A percentile compares a stretch with the other conserved stretches of the same genome.
These are phyloP conservation scores for Raddia guianensis DNA, from an alignment of 176 grass and related monocot genomes.

Conservation along the genomic window DNA sequence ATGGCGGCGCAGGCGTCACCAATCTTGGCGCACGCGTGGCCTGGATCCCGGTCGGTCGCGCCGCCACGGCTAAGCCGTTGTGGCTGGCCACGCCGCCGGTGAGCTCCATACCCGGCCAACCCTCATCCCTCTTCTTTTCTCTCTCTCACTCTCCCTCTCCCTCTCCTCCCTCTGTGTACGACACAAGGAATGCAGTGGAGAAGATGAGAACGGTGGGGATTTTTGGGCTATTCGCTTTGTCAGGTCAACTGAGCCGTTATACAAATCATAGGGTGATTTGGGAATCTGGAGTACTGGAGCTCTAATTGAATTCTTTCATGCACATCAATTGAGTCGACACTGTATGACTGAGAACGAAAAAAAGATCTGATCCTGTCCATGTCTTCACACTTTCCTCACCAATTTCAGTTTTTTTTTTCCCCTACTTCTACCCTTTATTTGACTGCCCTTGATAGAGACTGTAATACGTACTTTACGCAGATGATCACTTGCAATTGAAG, in stretches of 20 bases:
- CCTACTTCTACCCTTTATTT: background rate
- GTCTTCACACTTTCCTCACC: background rate
- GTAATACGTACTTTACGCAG: too few species aligned
- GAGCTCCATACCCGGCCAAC: too few species aligned
- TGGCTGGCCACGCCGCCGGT: too few species aligned
- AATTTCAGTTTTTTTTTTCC: background rate
- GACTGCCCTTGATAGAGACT: slow-evolving; percentile 21
- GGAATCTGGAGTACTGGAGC: slow-evolving; percentile 9
- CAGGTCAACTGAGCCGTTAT: background rate
- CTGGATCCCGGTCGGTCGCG: too few species aligned
- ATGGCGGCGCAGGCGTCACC: too few species aligned
- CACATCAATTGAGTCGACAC: background rate
- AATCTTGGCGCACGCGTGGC: too few species aligned
- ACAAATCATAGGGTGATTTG: background rate
- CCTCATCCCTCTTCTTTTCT: too few species aligned
- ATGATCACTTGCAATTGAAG: background rate
- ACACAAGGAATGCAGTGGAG: too few species aligned
- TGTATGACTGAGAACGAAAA: background rate
- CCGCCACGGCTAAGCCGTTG: too few species aligned
- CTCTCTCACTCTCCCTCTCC: too few species aligned
- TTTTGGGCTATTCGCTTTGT: background rate
- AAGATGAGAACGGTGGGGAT: too few species aligned
- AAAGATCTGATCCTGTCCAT: background rate
- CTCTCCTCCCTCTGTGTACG: too few species aligned
- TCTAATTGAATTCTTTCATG: slow-evolving; percentile 9